phyloP scores from a whole-genome alignment of 2,329 filamentous ascomycete species.

The Colletotrichum sp. region DNA sequence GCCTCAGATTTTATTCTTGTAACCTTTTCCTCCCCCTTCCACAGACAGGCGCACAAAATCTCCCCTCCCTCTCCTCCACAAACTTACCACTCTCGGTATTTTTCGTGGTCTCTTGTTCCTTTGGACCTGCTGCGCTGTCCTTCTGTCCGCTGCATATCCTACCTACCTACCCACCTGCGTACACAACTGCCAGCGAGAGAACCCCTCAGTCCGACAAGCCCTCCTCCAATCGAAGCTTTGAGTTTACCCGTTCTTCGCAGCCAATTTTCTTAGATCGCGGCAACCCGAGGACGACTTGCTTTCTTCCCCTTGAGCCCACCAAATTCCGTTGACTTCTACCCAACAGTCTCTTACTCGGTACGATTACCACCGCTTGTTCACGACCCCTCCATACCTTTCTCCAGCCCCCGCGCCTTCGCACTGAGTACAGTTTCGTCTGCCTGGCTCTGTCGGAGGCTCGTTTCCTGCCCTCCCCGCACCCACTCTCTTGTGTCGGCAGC shows the following conservation, averaged over 20 bases:
- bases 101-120: constrained; percentile 6
- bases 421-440: not conserved
- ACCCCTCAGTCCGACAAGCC: constrained; percentile 4
- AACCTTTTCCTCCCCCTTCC: constrained; percentile 4
- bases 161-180: not conserved
- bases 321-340: not conserved
- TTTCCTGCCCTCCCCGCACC: not conserved
- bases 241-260: constrained; percentile 15
- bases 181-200: constrained; percentile 2
- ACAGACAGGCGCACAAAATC: constrained; percentile 11
- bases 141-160: not conserved
- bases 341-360: not conserved
- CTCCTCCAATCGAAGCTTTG: constrained; percentile 20
- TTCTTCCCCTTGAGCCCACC: not conserved
- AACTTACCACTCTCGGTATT: not conserved
- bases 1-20: constrained; percentile 21
- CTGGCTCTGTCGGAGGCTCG: not conserved
- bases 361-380: not conserved
- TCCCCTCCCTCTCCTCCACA: constrained; percentile 6
- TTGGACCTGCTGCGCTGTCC: not conserved
- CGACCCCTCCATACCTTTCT: not conserved
- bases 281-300: constrained; percentile 13
- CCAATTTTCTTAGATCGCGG: constrained; percentile 17
- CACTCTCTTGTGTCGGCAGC: not conserved
- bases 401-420: not conserved